These are phyloP conservation scores for Neurospora africana DNA, from an alignment of 495 filamentous ascomycete species.

Conservation along the genomic window DNA sequence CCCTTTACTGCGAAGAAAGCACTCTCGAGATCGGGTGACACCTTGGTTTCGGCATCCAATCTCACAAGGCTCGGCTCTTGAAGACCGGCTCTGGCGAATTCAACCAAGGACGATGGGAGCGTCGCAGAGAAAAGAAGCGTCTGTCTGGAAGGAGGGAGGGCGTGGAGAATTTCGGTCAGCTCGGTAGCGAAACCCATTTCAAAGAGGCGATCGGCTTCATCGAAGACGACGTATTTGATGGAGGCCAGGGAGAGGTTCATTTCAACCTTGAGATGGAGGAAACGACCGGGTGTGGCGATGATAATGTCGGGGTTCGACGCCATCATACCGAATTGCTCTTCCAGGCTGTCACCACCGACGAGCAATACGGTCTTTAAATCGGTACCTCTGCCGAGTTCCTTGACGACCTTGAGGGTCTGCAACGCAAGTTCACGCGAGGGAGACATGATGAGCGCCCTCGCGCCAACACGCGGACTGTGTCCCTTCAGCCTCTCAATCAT, in stretches of 20 bases:
- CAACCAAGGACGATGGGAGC: constrained; percentile 81
- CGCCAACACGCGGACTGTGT: constrained; percentile 78
- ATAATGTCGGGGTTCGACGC: constrained; percentile 89
- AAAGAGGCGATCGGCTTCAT: constrained; percentile 92
- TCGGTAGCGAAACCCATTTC: constrained; percentile 97
- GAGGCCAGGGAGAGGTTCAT: constrained; percentile 82
- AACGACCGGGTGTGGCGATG: constrained; percentile 92
- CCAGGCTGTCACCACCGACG: constrained; percentile 88
- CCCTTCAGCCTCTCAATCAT: constrained; percentile 90
- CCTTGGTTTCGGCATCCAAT: constrained; percentile 87
- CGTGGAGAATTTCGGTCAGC: constrained; percentile 83
- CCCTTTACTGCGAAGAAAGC: constrained; percentile 90
- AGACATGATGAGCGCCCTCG: constrained; percentile 76
- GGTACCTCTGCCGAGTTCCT: constrained; percentile 82
- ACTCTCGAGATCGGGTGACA: constrained; percentile 85
- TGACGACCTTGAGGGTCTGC: constrained; percentile 92
- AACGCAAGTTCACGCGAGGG: constrained; percentile 87
- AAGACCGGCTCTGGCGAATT: constrained; percentile 88
- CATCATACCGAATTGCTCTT: constrained; percentile 94
- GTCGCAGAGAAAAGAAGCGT: constrained; percentile 94
- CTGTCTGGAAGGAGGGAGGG: constrained; percentile 71
- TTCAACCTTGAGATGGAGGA: constrained; percentile 90
- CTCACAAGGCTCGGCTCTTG: constrained; percentile 82
- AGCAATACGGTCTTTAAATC: constrained; percentile 81
- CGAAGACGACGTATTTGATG: constrained; percentile 86